Evolutionary conservation across 164 flowering plant genomes (phyloP).

Genomic region (Pachysandra terminalis): DNA sequence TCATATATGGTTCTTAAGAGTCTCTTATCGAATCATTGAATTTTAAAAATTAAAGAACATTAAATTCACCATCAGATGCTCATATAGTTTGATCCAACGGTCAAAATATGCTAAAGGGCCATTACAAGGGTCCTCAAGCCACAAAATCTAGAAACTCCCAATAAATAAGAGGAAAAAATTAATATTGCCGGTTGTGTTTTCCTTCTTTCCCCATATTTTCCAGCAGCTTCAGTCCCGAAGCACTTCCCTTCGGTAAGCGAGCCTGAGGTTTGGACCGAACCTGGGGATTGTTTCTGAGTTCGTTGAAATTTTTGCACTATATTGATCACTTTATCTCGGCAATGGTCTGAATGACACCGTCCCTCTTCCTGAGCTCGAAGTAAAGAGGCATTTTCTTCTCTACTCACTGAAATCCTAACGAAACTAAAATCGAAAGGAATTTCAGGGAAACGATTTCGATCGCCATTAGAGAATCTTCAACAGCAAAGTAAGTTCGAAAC

Average conservation of each 20-base stretch:
- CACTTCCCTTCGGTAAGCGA: neutral
- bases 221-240: no score
- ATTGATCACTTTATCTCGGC: conserved; percentile 43
- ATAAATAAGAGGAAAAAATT: no score
- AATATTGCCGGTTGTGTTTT: no score
- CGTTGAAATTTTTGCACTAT: conserved; percentile 56
- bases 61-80: no score
- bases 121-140: no score
- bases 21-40: no score
- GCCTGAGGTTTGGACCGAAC: conserved; percentile 23
- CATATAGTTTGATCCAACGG: no score
- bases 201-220: no score
- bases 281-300: conserved; percentile 29
- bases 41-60: no score
- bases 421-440: conserved; percentile 2
- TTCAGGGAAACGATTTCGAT: conserved; percentile 22
- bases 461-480: conserved; percentile 11
- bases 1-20: no score
- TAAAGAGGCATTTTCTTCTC: conserved; percentile 11
- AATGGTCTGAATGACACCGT: neutral
- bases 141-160: no score
- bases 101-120: no score
- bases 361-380: conserved; percentile 17
- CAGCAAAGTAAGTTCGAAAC: conserved; percentile 12
- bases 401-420: conserved; percentile 32